These are phyloP conservation scores for Stemphylium lycopersici DNA, from an alignment of 2,329 filamentous ascomycete genomes.

Conservation along the genomic window DNA sequence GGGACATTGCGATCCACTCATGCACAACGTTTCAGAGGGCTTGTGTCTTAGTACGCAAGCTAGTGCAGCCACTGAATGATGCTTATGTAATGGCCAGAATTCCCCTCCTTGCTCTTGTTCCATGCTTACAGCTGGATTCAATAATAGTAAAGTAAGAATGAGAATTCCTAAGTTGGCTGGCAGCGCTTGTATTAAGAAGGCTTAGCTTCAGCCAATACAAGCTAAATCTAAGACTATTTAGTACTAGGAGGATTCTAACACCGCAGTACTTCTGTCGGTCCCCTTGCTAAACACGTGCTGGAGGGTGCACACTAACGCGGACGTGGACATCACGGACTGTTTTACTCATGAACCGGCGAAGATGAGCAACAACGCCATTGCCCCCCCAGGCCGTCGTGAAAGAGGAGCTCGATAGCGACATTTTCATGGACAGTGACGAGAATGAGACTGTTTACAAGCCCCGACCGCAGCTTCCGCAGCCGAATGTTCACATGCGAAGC, in stretches of 20 bases:
- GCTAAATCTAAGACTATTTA: neutral
- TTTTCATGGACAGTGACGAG: constrained; percentile 6
- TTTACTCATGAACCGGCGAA: neutral
- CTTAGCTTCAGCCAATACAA: no score
- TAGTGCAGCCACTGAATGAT: no score
- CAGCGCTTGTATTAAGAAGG: no score
- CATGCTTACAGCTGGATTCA: no score
- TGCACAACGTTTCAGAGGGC: no score
- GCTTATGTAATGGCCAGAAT: no score
- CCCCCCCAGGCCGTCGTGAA: constrained; percentile 19
- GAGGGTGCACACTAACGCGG: constrained; percentile 13
- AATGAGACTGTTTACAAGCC: constrained; percentile 26
- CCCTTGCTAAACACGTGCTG: constrained; percentile 10
- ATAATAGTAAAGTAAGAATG: neutral
- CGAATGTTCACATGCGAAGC: constrained; percentile 24
- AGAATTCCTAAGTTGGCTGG: neutral
- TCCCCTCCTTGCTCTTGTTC: no score
- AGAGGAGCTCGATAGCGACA: constrained; percentile 14
- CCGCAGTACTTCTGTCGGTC: no score
- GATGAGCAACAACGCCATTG: neutral
- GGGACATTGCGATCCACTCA: no score
- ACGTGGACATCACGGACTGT: constrained; percentile 9
- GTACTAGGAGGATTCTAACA: neutral
- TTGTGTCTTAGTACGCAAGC: no score
- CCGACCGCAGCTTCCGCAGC: constrained; percentile 29